Evolutionary conservation across 2,329 filamentous ascomycete species (phyloP).

Genomic region (Xylariomycetidae sp.): DNA sequence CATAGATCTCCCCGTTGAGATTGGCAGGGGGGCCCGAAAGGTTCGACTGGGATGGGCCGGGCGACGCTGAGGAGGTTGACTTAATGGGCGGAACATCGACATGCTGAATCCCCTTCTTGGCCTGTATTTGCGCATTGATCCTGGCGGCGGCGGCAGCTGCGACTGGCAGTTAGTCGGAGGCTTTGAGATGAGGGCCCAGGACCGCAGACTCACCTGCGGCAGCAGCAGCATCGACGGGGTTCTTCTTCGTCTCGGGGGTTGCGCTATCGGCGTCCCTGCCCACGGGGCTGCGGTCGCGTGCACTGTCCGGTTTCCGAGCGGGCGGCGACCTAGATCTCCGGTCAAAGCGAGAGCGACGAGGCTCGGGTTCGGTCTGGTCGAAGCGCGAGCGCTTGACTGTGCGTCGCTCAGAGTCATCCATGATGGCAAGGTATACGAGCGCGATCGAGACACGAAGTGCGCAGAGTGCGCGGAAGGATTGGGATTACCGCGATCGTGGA

Average conservation of each 20-base stretch:
- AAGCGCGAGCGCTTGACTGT: constrained; percentile 82
- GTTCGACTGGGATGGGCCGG: constrained; percentile 31
- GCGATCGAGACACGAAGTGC: not conserved
- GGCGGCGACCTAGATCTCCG: constrained; percentile 82
- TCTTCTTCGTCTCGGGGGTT: constrained; percentile 37
- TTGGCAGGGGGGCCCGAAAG: constrained; percentile 37
- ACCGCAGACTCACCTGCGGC: constrained; percentile 59
- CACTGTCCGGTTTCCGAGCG: constrained; percentile 57
- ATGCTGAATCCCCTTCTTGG: constrained; percentile 84
- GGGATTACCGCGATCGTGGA: not conserved
- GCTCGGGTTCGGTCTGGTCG: constrained; percentile 82
- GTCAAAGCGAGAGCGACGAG: constrained; percentile 78
- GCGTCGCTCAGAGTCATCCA: constrained; percentile 74
- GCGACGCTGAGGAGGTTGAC: constrained; percentile 42
- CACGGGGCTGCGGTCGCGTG: constrained; percentile 77
- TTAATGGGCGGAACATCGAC: constrained; percentile 81
- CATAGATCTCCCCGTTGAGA: constrained; percentile 84
- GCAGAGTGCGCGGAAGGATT: not conserved
- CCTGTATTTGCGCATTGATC: constrained; percentile 78
- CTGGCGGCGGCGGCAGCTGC: constrained; percentile 80
- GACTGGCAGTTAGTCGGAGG: constrained; percentile 16
- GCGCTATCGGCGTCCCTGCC: constrained; percentile 33
- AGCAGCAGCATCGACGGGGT: constrained; percentile 61
- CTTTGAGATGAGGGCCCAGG: constrained; percentile 1
- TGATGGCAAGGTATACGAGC: constrained; percentile 26